Evolutionary conservation across 73 alveolate species (phyloP).

Genomic region (Symbiodinium natans): DNA sequence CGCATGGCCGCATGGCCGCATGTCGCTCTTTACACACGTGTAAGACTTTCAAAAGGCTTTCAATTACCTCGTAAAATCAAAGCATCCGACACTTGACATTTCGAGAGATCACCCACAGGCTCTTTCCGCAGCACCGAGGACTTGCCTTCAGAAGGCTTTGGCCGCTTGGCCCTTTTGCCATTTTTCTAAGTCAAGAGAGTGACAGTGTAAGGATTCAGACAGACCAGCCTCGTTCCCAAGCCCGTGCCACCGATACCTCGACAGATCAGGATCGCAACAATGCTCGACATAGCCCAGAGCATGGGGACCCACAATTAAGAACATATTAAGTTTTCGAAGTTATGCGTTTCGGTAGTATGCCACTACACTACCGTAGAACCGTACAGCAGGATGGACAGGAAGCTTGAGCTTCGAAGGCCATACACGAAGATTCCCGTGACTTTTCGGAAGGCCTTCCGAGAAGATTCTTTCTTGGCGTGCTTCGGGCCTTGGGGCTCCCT

Average conservation of each 20-base stretch:
- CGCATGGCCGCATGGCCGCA: neutral
- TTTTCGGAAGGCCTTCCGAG: neutral
- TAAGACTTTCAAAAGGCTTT: neutral
- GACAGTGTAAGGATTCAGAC: neutral
- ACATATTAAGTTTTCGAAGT: neutral
- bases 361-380: neutral
- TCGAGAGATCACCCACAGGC: constrained; percentile 35
- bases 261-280: neutral
- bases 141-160: constrained; percentile 26
- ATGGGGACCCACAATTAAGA: neutral
- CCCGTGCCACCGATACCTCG: constrained; percentile 81
- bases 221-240: constrained; percentile 55
- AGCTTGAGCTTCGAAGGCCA: neutral
- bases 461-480: too few species aligned
- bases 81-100: constrained; percentile 43
- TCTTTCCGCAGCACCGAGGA: constrained; percentile 61
- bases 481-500: too few species aligned
- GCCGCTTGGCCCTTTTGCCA: too few species aligned
- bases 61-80: neutral
- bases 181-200: neutral
- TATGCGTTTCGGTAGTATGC: neutral
- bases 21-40: neutral
- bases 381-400: neutral
- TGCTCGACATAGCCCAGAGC: neutral
- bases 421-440: neutral